Evolutionary conservation across 257 asterid species (phyloP).

Genomic region (Capsicum chinense): DNA sequence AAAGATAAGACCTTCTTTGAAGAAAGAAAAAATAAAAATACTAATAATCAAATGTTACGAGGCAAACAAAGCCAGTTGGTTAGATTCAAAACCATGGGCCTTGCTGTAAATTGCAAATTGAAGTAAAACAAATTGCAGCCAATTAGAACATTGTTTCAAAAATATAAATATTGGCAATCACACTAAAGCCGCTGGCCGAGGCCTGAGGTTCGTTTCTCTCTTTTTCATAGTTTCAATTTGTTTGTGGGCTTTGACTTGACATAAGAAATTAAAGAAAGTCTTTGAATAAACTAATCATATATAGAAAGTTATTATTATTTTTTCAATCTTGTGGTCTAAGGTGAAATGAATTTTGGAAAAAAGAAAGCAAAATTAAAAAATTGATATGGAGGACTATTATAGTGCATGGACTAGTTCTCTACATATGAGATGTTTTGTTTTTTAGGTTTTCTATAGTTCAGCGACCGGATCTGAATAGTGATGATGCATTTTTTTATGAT

Average conservation of each 20-base stretch:
- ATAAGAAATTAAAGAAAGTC: no score
- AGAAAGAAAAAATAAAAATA: neutral
- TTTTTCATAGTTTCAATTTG: neutral
- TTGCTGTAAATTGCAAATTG: neutral
- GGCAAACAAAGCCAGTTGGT: neutral
- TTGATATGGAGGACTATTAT: neutral
- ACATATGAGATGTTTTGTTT: neutral
- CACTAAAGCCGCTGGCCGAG: slow-evolving; percentile 16
- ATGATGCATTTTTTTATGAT: neutral
- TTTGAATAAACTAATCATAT: no score
- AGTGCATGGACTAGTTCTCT: neutral
- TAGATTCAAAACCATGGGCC: neutral
- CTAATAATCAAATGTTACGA: neutral
- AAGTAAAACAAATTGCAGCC: neutral
- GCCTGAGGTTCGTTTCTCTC: neutral
- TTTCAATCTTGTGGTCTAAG: no score
- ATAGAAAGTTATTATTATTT: no score
- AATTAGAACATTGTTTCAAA: neutral
- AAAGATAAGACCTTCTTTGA: neutral
- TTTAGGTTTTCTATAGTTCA: neutral
- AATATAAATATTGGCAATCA: neutral
- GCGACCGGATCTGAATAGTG: neutral
- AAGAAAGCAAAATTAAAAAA: no score
- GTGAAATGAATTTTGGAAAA: no score
- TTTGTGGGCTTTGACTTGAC: no score